Evolutionary conservation across 2,329 filamentous ascomycete species (phyloP).

Genomic region (Gaeumannomyces sp.): DNA sequence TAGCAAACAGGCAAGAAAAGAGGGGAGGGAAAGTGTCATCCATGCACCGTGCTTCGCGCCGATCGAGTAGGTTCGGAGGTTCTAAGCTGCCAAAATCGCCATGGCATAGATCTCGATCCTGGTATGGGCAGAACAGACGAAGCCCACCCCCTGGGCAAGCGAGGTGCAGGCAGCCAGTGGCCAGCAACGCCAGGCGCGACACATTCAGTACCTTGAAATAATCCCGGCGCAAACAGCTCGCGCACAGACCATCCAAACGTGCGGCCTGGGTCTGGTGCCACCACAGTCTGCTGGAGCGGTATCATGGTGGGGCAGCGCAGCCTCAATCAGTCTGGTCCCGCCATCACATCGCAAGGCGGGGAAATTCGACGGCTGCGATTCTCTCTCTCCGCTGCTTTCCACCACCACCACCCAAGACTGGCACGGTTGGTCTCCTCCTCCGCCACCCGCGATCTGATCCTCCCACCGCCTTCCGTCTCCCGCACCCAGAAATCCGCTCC

Average conservation of each 20-base stretch:
- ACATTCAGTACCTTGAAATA: not conserved
- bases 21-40: not conserved
- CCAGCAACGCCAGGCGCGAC: no score
- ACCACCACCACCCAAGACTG: conserved; percentile 2
- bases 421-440: conserved; percentile 1
- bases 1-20: not conserved
- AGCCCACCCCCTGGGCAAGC: not conserved
- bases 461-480: not conserved
- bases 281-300: conserved; percentile 2
- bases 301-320: conserved; percentile 10
- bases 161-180: no score
- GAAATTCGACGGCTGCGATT: conserved; percentile 8
- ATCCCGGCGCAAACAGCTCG: not conserved
- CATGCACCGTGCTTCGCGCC: no score
- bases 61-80: no score
- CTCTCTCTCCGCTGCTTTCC: conserved; percentile 7
- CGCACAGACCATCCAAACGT: conserved; percentile 2
- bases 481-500: not conserved
- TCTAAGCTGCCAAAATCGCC: not conserved
- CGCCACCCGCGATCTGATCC: conserved; percentile 1
- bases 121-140: not conserved
- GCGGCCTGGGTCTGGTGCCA: not conserved
- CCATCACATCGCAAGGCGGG: conserved; percentile 27
- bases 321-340: conserved; percentile 25
- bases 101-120: not conserved